A percentile compares a stretch with the other conserved stretches of the same genome.
phyloP scores from a whole-genome alignment of 2,329 filamentous ascomycete genomes.

The Didymella sp. region DNA sequence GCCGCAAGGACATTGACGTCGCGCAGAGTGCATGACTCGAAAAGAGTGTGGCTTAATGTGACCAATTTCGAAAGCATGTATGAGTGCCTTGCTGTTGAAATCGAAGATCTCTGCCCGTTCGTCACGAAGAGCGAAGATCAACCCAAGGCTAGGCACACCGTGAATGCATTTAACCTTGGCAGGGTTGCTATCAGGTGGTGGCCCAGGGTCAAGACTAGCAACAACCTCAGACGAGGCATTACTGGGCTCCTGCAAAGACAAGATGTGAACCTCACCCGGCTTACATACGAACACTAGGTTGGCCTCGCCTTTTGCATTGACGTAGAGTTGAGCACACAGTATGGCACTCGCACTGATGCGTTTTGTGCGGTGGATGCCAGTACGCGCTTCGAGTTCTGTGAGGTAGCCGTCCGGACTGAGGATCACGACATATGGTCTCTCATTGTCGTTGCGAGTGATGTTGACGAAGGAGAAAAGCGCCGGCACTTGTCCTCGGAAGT shows the following conservation, averaged over 20 bases:
- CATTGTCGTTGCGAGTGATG: conserved; percentile 37
- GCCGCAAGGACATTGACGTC: conserved; percentile 60
- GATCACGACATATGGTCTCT: conserved; percentile 60
- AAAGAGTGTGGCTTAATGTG: conserved; percentile 66
- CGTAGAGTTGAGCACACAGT: conserved; percentile 39
- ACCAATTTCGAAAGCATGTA: conserved; percentile 69
- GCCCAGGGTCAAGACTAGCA: conserved; percentile 44
- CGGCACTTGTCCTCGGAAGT: conserved; percentile 65
- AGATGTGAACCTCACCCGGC: conserved; percentile 45
- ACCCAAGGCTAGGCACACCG: conserved; percentile 63
- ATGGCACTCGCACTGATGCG: conserved; percentile 39
- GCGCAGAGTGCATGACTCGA: conserved; percentile 64
- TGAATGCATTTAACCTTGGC: conserved; percentile 64
- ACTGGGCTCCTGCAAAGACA: conserved; percentile 32
- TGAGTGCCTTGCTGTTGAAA: conserved; percentile 60
- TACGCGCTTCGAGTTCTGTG: conserved; percentile 62
- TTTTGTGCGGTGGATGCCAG: conserved; percentile 43
- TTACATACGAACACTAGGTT: conserved; percentile 46
- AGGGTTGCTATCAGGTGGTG: conserved; percentile 46
- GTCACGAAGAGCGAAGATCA: conserved; percentile 67
- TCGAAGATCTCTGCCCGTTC: conserved; percentile 68
- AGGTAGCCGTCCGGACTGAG: conserved; percentile 70
- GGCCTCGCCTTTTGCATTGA: conserved; percentile 33
- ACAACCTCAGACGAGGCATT: conserved; percentile 44
- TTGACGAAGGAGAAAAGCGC: conserved; percentile 66